Base-by-base conservation (phyloP, 495 filamentous ascomycete genomes). In the Aspergillus cristatus region DNA sequence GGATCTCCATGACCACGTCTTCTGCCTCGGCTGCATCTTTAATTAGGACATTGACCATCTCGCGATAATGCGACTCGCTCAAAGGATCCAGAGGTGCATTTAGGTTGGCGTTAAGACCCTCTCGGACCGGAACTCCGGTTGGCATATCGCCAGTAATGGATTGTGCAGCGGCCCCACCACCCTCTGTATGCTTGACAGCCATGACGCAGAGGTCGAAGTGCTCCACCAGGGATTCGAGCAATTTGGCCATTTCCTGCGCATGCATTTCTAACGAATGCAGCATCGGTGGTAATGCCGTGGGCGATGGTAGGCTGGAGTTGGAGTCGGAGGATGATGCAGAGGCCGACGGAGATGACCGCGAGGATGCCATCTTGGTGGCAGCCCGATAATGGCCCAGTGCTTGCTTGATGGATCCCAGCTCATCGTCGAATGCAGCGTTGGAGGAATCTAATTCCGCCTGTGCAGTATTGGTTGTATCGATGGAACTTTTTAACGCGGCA, bases 161-260 rank as follows among this genome's bases (percentile, higher is more conserved):
- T 24, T 76, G 70, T 28, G 74, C 68, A 5, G 86, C 86, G 13
- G 81, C 81, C 14, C 74, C 78, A 10, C 87, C 88, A 16, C 89
- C 91, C 65, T 97, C 89, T 1, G 90, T 95, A 42, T 90, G 83
- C 45, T 86, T 84, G 18, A 97, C 79, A 0, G 93, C 93, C 3
- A 79, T 88, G 14, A 91, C 86, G 51, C 91, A 98, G 38, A 93
- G 78, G 58, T 98, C 91, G 48, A 94, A 97, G 60, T 98, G 93
- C 11, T 70, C 69, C n/a, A 86, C 88, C 14, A 98, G 68, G 2
- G 81, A 83, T 46, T 90, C 76, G 1, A 98, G 71, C 14, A 84
- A 67, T 35, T 75, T 65, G 18, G 88, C 91, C 82, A 94, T 91
- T 43, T 79, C 80, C 45, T 81, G 78, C 0, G 91, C 89, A 43